Conservation (phyloP, 2,329 filamentous ascomycete species). For the Alternaria postmessia region DNA sequence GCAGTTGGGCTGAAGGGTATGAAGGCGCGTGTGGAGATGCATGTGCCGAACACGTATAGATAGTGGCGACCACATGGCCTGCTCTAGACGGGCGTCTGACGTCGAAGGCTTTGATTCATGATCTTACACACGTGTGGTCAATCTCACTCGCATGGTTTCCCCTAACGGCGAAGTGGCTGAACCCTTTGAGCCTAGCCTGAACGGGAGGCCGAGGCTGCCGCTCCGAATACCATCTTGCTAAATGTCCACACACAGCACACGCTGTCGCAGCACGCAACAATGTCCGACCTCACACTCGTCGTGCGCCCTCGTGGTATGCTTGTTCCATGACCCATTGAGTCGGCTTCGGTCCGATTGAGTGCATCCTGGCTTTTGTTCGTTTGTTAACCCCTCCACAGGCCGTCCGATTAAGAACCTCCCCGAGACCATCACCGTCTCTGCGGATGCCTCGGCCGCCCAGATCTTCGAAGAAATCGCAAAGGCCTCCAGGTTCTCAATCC, state of each 20-base stretch:
- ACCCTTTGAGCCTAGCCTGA: slow-evolving; percentile 12
- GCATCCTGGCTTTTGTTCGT: slow-evolving; percentile 3
- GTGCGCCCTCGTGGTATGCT: slow-evolving; percentile 57
- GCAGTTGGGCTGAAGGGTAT: slow-evolving; percentile 55
- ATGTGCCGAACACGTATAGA: neutral
- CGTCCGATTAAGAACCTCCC: slow-evolving; percentile 70
- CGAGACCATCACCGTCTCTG: slow-evolving; percentile 61
- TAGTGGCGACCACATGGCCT: neutral
- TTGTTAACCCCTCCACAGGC: slow-evolving; percentile 52
- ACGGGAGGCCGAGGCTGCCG: slow-evolving; percentile 20
- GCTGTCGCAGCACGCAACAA: slow-evolving; percentile 29
- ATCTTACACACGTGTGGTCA: neutral
- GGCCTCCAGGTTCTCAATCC: slow-evolving; percentile 62
- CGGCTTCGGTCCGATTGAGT: neutral
- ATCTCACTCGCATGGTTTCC: neutral
- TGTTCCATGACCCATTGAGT: neutral
- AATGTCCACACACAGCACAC: slow-evolving; percentile 22
- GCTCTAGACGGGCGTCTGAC: neutral
- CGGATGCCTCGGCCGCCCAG: slow-evolving; percentile 61
- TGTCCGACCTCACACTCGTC: slow-evolving; percentile 55
- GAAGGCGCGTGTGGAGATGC: neutral
- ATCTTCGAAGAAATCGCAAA: slow-evolving; percentile 66
- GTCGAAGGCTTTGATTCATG: neutral
- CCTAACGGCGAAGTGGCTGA: neutral
- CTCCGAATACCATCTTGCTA: slow-evolving; percentile 11